These are phyloP conservation scores for Morella rubra DNA, from an alignment of 306 rosid genomes.

Conservation along the genomic window DNA sequence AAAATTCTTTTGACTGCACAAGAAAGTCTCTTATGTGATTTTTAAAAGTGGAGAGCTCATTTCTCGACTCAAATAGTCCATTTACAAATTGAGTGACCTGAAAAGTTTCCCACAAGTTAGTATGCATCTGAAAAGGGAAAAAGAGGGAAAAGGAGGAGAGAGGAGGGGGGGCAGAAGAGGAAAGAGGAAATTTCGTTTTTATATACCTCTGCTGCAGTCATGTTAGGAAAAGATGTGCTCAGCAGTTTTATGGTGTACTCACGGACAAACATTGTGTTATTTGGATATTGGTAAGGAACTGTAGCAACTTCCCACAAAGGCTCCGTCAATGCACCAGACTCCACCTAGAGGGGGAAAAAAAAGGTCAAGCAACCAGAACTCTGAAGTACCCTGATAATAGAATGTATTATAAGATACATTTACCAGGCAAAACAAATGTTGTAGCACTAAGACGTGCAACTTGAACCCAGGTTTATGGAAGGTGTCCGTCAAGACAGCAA, in stretches of 20 bases:
- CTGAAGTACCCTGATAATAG: not conserved
- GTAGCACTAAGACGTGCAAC: constrained; percentile 95
- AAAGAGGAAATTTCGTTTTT: not conserved
- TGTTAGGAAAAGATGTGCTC: constrained; percentile 92
- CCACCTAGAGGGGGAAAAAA: constrained; percentile 50
- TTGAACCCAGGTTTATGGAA: constrained; percentile 99
- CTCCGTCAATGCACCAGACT: constrained; percentile 77
- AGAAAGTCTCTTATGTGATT: constrained; percentile 87
- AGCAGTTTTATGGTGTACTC: constrained; percentile 89
- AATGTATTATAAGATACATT: constrained; percentile 11
- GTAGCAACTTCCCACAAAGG: constrained; percentile 85
- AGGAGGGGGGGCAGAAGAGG: not conserved
- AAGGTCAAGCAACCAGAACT: constrained; percentile 2
- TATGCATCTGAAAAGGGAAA: not conserved
- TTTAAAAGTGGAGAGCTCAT: constrained; percentile 74
- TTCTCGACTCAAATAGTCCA: constrained; percentile 79
- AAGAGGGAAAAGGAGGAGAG: not conserved
- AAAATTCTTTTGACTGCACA: constrained; percentile 93
- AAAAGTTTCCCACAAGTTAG: constrained; percentile 21
- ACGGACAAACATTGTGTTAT: constrained; percentile 69
- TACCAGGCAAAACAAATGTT: constrained; percentile 94
- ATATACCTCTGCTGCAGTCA: constrained; percentile 87
- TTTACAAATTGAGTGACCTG: constrained; percentile 94
- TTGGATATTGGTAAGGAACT: constrained; percentile 58
- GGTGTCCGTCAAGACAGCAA: constrained; percentile 91